Conservation (phyloP, 2,329 filamentous ascomycete genomes). For the Paracamarosporium sp. region DNA sequence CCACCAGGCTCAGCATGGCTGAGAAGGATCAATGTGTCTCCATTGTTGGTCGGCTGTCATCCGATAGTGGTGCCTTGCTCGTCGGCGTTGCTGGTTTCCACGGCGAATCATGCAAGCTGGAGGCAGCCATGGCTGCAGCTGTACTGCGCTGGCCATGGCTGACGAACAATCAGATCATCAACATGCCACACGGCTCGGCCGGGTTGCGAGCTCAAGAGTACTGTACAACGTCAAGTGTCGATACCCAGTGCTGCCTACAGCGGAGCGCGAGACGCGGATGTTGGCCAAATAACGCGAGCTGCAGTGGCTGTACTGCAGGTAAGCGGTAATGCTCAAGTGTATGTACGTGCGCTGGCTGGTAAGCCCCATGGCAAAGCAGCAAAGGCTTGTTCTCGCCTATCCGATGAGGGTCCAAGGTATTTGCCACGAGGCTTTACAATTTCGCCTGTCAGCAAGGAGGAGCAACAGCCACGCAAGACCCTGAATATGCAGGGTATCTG, state of each 20-base stretch:
- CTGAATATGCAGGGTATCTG: conserved; percentile 2
- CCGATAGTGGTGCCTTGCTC: neutral
- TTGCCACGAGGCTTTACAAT: neutral
- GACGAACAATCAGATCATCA: no score
- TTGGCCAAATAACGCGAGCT: neutral
- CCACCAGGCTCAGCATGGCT: neutral
- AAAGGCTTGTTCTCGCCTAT: neutral
- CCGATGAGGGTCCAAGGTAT: neutral
- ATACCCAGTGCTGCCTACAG: neutral
- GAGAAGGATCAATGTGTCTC: neutral
- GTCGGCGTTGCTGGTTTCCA: neutral
- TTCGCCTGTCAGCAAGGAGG: neutral
- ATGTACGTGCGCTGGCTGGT: neutral
- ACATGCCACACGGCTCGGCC: neutral
- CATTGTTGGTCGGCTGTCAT: neutral
- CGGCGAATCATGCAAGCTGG: no score
- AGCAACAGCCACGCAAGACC: conserved; percentile 2
- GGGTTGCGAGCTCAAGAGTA: neutral
- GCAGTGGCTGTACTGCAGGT: neutral
- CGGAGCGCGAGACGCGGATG: neutral
- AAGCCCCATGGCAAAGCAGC: neutral
- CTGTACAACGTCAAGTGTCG: neutral
- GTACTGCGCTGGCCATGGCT: neutral
- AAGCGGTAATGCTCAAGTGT: neutral
- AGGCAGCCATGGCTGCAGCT: neutral